Base-by-base conservation (phyloP, 2,329 filamentous ascomycete genomes). In the Cryphonectria japonica region DNA sequence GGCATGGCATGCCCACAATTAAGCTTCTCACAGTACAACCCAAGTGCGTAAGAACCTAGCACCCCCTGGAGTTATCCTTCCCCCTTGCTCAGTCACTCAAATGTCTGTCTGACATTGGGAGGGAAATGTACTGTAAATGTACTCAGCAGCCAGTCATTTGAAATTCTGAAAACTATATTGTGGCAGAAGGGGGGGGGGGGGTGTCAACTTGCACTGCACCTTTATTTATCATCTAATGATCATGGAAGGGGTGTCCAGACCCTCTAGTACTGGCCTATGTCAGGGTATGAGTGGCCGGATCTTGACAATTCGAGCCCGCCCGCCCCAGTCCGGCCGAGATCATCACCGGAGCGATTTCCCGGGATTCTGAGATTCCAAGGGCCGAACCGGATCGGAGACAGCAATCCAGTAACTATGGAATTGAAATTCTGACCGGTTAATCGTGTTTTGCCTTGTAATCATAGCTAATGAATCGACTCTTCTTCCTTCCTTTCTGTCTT, bases 1-100 rank as follows among this genome's bases (percentile, higher is more conserved):
- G 52, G 66, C 50, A 71, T 65, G 32, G 66, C 69, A 7, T 11
- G 66, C 64, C 67, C 70, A 72, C 67, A 50, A 50, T 67, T 50
- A 34, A 64, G 63, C 41, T 64, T 69, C 67, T 63, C 26, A 26
- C 50, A 29, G 63, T 22, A 63, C 67, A 46, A 64, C 50, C 16
- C 5, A 43, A 43, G 13, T 43, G 14, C 41, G 41, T 43, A 43
- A 7, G 43, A 22, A 50, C 43, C 16, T 50, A 26, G 37, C 62
- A 57, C 63, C 34, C 68, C 65, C 67, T 71, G 66, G 67, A 57
- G 66, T 62, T 41, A 61, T 19, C 59, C 66, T 54, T 50, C 50
- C 26, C 59, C 46, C 70, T 63, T 14, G 11, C 26, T 57, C 26
- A 29, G 26, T 16, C 52, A 32, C 52, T 32, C 11, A 16, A 29